Percentiles rank a stretch among this genome's conserved stretches.
Conservation (phyloP, 2,329 filamentous ascomycete genomes). For the Pyrenophora tritici-repentis region DNA sequence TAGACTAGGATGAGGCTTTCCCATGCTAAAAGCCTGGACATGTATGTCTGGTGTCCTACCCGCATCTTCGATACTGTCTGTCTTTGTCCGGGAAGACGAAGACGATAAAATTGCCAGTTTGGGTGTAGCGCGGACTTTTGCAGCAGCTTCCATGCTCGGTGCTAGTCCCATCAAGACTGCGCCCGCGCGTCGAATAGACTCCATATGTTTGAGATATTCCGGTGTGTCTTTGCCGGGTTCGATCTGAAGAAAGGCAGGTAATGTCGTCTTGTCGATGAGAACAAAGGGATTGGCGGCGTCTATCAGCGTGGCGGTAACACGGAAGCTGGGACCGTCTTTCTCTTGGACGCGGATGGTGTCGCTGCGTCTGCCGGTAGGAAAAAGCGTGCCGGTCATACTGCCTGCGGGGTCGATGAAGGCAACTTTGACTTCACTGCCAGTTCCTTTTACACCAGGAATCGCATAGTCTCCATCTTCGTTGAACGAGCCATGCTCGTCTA, state of each 20-base stretch:
- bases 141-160: conserved; percentile 40
- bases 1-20: conserved; percentile 39
- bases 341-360: conserved; percentile 52
- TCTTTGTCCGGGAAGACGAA: background rate
- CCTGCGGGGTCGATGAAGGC: conserved; percentile 67
- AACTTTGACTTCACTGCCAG: conserved; percentile 60
- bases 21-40: conserved; percentile 39
- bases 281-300: conserved; percentile 68
- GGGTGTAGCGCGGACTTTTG: conserved; percentile 58
- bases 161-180: conserved; percentile 65
- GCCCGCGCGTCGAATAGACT: conserved; percentile 61
- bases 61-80: too few species aligned
- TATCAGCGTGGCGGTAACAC: conserved; percentile 59
- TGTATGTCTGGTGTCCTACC: conserved; percentile 19
- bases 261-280: conserved; percentile 60
- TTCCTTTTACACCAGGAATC: conserved; percentile 68
- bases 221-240: conserved; percentile 46
- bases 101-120: conserved; percentile 63
- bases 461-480: conserved; percentile 57
- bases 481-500: conserved; percentile 53
- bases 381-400: conserved; percentile 63
- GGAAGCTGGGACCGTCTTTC: conserved; percentile 33
- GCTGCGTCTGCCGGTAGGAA: conserved; percentile 61
- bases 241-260: conserved; percentile 57
- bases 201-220: conserved; percentile 55